Evolutionary conservation across 805 yeast genomes (phyloP), one percentile per base, ranked within the genome.

Genomic region (Candida montana): DNA sequence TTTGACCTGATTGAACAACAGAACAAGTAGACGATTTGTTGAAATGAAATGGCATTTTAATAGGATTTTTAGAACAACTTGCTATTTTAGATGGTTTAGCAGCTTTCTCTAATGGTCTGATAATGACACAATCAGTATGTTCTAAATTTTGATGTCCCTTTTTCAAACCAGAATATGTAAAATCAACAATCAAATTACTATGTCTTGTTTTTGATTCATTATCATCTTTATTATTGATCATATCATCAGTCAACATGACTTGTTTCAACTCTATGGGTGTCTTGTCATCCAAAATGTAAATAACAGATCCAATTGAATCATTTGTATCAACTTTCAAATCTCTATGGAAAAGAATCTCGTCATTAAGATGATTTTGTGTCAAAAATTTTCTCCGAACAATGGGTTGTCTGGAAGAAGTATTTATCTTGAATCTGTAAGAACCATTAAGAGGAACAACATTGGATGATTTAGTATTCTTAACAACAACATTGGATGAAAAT

Each of bases 271-370:
- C 40, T 17, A 40, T 7, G 24, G 39, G 31, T 4, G 48, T 44
- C 2, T 36, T 24, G 2, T 34, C 40, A 17, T 44, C 40, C 24
- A 48, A 24, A 11, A 46, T 36, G 21, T 30, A 35, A 18, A 48
- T 46, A 19, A 33, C 33, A 4, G 37, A 27, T 2, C 53, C 53
- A 15, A 49, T 19, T 5, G 39, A 18, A 2, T 33, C 26, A 2
- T 27, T 23, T 3, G 35, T n/a, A 30, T 49, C 44, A 21, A 49
- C 49, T 2, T 40, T 20, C 35, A 47, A 35, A 8, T 31, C 26
- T 27, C 20, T 38, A 20, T 45, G 43, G 28, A 49, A 49, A 4
- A 49, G 35, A 9, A 49, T 30, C 30, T 47, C 53, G 20, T 47
- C 39, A 33, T 42, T 45, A 6, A 16, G 33, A 18, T 44, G 43